These are phyloP conservation scores for Boechera retrofracta DNA, from an alignment of 345 rosid genomes.

Conservation along the genomic window DNA sequence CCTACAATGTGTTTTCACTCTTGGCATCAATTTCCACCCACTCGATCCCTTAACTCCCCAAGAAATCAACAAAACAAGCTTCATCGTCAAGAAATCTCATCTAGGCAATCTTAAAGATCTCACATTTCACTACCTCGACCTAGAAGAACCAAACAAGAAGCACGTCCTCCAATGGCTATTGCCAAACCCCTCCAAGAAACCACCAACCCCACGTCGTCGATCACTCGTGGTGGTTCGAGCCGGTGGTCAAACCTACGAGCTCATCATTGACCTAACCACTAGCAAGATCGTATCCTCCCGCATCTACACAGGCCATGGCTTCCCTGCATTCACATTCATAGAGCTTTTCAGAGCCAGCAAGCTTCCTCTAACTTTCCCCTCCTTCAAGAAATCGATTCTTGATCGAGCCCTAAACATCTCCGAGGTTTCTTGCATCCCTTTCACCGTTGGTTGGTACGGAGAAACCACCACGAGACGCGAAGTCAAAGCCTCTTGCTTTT, in stretches of 20 bases:
- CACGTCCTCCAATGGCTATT: conserved; percentile 61
- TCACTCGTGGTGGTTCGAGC: conserved; percentile 65
- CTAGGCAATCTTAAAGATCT: conserved; percentile 51
- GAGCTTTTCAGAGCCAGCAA: conserved; percentile 59
- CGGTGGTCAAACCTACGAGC: conserved; percentile 56
- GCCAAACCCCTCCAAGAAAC: conserved; percentile 14
- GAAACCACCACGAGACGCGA: conserved; percentile 54
- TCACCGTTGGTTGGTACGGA: conserved; percentile 83
- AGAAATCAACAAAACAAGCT: conserved; percentile 61
- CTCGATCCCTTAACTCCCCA: conserved; percentile 65
- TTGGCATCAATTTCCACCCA: conserved; percentile 58
- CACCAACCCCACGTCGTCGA: conserved; percentile 49
- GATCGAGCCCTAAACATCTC: conserved; percentile 58
- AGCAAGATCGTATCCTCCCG: conserved; percentile 44
- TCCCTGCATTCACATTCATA: conserved; percentile 60
- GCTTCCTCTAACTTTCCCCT: conserved; percentile 54
- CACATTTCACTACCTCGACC: conserved; percentile 68
- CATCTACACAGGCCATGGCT: conserved; percentile 60
- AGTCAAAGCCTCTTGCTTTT: conserved; percentile 57
- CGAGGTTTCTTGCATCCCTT: conserved; percentile 70
- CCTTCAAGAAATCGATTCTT: conserved; percentile 54
- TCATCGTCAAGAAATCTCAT: conserved; percentile 51
- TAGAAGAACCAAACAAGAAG: conserved; percentile 75
- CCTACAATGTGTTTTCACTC: conserved; percentile 39
- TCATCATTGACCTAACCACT: conserved; percentile 55